Evolutionary conservation across 345 rosid genomes (phyloP).

Genomic region (Eucalyptus decipiens): DNA sequence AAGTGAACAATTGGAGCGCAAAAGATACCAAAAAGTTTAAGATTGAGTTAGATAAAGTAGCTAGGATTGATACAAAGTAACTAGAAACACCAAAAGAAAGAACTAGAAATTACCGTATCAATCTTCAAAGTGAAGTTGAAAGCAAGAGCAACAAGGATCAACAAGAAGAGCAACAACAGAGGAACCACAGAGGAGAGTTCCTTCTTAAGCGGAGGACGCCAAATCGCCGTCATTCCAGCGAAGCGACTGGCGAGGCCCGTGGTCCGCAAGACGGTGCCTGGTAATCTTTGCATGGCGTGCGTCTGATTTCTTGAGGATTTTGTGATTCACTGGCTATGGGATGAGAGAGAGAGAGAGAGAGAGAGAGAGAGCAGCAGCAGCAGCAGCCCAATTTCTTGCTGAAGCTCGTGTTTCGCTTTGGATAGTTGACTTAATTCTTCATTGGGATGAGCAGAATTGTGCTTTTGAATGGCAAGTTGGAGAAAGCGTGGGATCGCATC

Average conservation of each 20-base stretch:
- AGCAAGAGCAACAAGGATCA: constrained; percentile 1
- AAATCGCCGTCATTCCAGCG: background rate
- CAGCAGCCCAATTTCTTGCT: background rate
- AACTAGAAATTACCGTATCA: background rate
- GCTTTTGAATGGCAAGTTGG: background rate
- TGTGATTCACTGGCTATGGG: too few relatives aligned
- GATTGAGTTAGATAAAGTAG: background rate
- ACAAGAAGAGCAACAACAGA: background rate
- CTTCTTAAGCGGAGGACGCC: background rate
- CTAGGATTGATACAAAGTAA: background rate
- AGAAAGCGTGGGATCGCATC: background rate
- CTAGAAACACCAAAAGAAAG: background rate
- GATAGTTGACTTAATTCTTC: background rate
- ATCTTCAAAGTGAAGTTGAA: constrained; percentile 2
- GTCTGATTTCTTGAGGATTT: background rate
- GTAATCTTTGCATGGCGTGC: background rate
- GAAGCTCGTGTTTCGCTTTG: background rate
- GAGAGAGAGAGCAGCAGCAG: too few relatives aligned
- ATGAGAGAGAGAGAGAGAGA: background rate
- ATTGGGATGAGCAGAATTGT: background rate
- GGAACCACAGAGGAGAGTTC: background rate
- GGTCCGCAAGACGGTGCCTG: background rate
- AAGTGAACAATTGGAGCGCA: background rate
- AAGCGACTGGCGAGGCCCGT: background rate
- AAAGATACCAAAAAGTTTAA: background rate